phyloP scores from a whole-genome alignment of 192 early-diverging fungal genomes.

The Gryganskiella cystojenkinii region DNA sequence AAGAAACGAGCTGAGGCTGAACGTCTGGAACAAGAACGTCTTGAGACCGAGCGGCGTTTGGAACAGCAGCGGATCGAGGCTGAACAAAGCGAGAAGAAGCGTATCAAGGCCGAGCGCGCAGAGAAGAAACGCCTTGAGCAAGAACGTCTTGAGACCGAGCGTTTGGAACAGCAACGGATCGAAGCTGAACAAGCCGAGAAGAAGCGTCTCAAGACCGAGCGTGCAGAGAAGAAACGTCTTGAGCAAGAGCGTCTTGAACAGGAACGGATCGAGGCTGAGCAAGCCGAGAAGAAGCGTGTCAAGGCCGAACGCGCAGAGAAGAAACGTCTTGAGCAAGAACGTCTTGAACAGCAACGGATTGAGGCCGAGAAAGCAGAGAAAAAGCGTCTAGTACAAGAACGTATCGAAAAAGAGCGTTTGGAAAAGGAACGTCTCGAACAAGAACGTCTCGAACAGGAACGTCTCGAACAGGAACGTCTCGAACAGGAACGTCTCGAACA shows the following conservation, averaged over 20 bases:
- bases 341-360: slow-evolving; percentile 9
- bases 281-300: slow-evolving; percentile 4
- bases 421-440: slow-evolving; percentile 12
- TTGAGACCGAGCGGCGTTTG: slow-evolving; percentile 2
- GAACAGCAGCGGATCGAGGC: slow-evolving; percentile 3
- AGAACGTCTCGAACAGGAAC: not conserved
- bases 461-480: not conserved
- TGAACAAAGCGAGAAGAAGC: not conserved
- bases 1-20: not conserved
- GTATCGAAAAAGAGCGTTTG: slow-evolving; percentile 13
- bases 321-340: slow-evolving; percentile 23
- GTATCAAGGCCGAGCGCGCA: slow-evolving; percentile 3
- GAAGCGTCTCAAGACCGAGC: slow-evolving; percentile 10
- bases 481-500: slow-evolving; percentile 1
- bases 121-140: not conserved
- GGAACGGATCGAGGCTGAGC: slow-evolving; percentile 17
- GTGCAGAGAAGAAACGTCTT: slow-evolving; percentile 14
- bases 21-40: slow-evolving; percentile 6
- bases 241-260: slow-evolving; percentile 25
- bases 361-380: slow-evolving; percentile 6
- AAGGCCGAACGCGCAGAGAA: slow-evolving; percentile 9
- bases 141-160: slow-evolving; percentile 7
- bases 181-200: slow-evolving; percentile 2
- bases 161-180: not conserved
- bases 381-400: slow-evolving; percentile 11